Base-by-base conservation (phyloP, 371 early-diverging fungal genomes). In the Lichtheimia corymbifera region DNA sequence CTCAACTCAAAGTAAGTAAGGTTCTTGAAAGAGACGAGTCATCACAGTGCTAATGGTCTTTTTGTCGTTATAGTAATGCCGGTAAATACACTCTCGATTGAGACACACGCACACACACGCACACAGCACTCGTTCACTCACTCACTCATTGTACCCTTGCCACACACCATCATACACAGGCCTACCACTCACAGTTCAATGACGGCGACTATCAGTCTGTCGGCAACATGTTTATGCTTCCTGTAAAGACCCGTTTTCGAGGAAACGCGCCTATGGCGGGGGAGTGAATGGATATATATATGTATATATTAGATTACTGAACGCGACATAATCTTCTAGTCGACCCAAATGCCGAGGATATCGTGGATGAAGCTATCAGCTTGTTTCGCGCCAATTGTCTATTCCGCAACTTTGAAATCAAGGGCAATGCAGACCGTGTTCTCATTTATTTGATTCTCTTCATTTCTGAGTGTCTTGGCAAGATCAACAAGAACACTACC, bases 361-460 rank as follows among this genome's bases (percentile, higher is more conserved):
- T 93, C 53, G 82, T 98, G 63, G 97, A 97, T 65, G 99, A 98
- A 73, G 92, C 97, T 18, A 71, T 98, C 53, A 85, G 83, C 63
- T 74, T 96, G 57, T 98, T 95, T 82, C 90, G 97, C 43, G 95
- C 97, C 65, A 98, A 98, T 82, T 91, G 92, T 72, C 84, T 97
- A 50, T 98, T 97, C 85, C 89, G 94, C 64, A 97, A 97, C 86
- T 98, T 96, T 85, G 98, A 98, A 72, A 95, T 98, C 76, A 91
- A 96, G 70, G 97, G 97, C 43, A 77, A 77, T 54, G 93, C 87
- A 47, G 99, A 98, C 77, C 88, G 97, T 40, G 88, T 94, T 28
- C 81, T 98, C 45, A 95, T 98, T 68, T 98, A 98, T 77, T 68
- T 93, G 17, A 92, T 93, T 50, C 84, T 98, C 40, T 97, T 90